phyloP scores from a whole-genome alignment of 805 yeast species.

The Candida pini region DNA sequence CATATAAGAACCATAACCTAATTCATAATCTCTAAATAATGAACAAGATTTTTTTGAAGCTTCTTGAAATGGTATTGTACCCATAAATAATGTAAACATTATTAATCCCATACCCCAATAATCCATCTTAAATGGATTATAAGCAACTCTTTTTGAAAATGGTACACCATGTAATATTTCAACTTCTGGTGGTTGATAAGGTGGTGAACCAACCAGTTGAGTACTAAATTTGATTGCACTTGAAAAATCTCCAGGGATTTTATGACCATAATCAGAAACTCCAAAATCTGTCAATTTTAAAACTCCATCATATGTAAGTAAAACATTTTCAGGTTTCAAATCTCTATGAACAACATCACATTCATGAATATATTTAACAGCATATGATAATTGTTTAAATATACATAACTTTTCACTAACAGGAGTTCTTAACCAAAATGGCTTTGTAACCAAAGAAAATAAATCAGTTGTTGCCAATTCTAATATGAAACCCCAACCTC shows the following conservation, averaged over 20 bases:
- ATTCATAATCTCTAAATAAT: slow-evolving; percentile 53
- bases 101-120: slow-evolving; percentile 73
- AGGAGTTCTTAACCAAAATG: slow-evolving; percentile 54
- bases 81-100: slow-evolving; percentile 55
- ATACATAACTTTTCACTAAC: slow-evolving; percentile 55
- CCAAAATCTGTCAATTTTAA: slow-evolving; percentile 92
- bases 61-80: slow-evolving; percentile 54
- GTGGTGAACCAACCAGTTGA: slow-evolving; percentile 76
- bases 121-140: slow-evolving; percentile 68
- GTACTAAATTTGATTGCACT: slow-evolving; percentile 36
- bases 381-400: slow-evolving; percentile 69
- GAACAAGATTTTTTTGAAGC: slow-evolving; percentile 41
- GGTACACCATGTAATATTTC: slow-evolving; percentile 42
- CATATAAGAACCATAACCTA: slow-evolving; percentile 33
- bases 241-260: slow-evolving; percentile 45
- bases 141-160: slow-evolving; percentile 30
- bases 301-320: slow-evolving; percentile 52
- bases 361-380: slow-evolving; percentile 63
- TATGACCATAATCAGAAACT: slow-evolving; percentile 68
- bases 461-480: slow-evolving; percentile 60
- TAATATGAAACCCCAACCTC: slow-evolving; percentile 81
- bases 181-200: slow-evolving; percentile 80
- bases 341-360: slow-evolving; percentile 88
- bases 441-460: slow-evolving; percentile 50
- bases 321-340: slow-evolving; percentile 87